Conservation (phyloP, 768 basidiomycete species). For the Serendipita sp. region DNA sequence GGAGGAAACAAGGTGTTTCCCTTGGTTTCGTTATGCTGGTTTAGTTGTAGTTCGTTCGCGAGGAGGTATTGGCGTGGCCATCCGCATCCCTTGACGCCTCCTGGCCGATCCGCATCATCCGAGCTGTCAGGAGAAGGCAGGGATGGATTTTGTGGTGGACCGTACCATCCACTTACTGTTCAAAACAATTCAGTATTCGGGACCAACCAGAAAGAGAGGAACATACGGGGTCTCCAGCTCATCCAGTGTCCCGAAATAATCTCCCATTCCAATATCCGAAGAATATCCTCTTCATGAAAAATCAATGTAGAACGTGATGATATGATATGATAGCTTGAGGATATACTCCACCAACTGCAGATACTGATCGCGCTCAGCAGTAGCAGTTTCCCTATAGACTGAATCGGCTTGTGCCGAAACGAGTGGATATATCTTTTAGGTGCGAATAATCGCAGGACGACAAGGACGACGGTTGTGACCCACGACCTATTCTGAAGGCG, state of each 20-base stretch:
- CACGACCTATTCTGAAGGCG: background rate
- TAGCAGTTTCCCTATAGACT: background rate
- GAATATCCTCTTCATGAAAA: slow-evolving; percentile 61
- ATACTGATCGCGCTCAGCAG: background rate
- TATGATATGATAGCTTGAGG: background rate
- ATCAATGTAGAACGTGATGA: slow-evolving; percentile 45
- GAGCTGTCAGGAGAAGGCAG: slow-evolving; percentile 39
- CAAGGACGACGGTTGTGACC: background rate
- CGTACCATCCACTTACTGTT: background rate
- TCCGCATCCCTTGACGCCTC: slow-evolving; percentile 1
- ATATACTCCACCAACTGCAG: background rate
- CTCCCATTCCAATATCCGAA: slow-evolving; percentile 93
- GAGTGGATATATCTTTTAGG: background rate
- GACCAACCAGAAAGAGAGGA: background rate
- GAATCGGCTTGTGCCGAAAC: slow-evolving; percentile 6
- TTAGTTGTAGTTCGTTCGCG: slow-evolving; percentile 20
- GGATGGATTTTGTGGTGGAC: slow-evolving; percentile 52
- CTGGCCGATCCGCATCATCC: slow-evolving; percentile 30
- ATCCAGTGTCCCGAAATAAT: slow-evolving; percentile 88
- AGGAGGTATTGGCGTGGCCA: slow-evolving; percentile 14
- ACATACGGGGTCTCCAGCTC: slow-evolving; percentile 59
- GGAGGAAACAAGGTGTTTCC: slow-evolving; percentile 77
- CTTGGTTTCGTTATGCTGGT: slow-evolving; percentile 56
- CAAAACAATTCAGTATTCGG: background rate
- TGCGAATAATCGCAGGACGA: background rate